Evolutionary conservation across 352 stramenopile species (phyloP).

Genomic region (Phytophthora macrochlamydospora): DNA sequence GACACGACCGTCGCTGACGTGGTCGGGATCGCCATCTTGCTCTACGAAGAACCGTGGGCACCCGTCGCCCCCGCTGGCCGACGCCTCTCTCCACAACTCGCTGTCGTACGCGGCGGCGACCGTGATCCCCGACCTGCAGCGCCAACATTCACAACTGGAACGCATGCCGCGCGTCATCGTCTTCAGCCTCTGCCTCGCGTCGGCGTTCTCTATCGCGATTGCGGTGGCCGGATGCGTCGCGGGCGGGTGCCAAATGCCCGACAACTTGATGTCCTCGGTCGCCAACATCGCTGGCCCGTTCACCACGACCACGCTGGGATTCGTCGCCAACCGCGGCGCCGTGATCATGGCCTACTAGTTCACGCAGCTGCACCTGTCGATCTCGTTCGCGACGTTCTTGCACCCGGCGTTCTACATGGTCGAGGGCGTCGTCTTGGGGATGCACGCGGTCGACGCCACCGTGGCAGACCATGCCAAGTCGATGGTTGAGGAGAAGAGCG

Average conservation of each 20-base stretch:
- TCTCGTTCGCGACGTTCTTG: conserved; percentile 38
- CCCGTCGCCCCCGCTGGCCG: conserved; percentile 8
- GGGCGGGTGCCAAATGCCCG: conserved; percentile 33
- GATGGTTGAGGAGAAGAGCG: conserved; percentile 32
- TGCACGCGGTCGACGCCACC: conserved; percentile 1
- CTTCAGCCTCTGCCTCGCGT: conserved; percentile 32
- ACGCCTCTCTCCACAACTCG: conserved; percentile 14
- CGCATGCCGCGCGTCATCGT: conserved; percentile 38
- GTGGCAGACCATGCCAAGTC: neutral
- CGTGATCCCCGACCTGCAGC: conserved; percentile 18
- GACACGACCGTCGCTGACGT: conserved; percentile 17
- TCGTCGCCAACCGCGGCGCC: conserved; percentile 12
- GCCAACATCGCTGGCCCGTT: conserved; percentile 15
- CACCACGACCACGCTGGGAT: conserved; percentile 16
- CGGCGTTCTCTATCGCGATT: conserved; percentile 30
- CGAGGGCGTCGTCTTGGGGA: conserved; percentile 13
- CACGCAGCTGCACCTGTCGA: conserved; percentile 33
- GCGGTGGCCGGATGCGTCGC: conserved; percentile 26
- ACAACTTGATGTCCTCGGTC: conserved; percentile 16
- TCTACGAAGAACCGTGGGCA: conserved; percentile 18
- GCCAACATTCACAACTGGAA: conserved; percentile 30
- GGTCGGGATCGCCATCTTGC: conserved; percentile 9
- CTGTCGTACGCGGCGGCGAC: conserved; percentile 16
- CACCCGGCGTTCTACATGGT: conserved; percentile 35
- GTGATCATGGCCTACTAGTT: conserved; percentile 24